A percentile compares a stretch with the other conserved stretches of the same genome.
These are phyloP conservation scores for Lodderomyces orthopsilosis DNA, from an alignment of 1,139 yeast species.

Conservation along the genomic window DNA sequence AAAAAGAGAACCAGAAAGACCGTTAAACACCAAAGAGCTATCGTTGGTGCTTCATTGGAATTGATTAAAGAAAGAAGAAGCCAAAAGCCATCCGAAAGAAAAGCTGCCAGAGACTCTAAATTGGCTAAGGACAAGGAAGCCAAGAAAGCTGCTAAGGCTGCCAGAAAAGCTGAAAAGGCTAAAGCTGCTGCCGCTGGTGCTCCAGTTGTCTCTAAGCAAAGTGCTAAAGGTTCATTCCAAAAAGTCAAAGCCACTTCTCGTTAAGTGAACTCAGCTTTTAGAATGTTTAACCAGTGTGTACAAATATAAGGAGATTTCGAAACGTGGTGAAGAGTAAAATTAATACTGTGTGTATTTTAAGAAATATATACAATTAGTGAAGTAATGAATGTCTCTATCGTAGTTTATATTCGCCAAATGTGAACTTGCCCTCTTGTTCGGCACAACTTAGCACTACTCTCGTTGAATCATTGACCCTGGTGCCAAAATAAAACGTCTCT, in stretches of 20 bases:
- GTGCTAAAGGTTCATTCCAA: slow-evolving; percentile 93
- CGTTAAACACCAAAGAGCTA: slow-evolving; percentile 98
- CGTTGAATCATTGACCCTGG: slow-evolving; percentile 14
- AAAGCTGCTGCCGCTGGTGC: slow-evolving; percentile 73
- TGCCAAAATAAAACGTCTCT: slow-evolving; percentile 44
- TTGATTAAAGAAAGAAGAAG: slow-evolving; percentile 97
- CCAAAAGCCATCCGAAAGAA: slow-evolving; percentile 95
- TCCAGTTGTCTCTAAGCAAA: slow-evolving; percentile 71
- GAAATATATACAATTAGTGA: slow-evolving; percentile 2
- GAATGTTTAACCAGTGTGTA: too few species aligned
- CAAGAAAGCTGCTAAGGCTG: slow-evolving; percentile 90
- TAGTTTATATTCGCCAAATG: slow-evolving; percentile 35
- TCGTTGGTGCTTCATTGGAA: slow-evolving; percentile 98
- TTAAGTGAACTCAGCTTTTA: slow-evolving; percentile 40
- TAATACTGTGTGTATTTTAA: neutral
- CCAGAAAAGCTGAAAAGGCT: slow-evolving; percentile 94
- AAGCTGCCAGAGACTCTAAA: slow-evolving; percentile 94
- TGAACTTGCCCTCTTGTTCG: slow-evolving; percentile 22
- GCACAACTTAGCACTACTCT: slow-evolving; percentile 29
- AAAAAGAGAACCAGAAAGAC: slow-evolving; percentile 98
- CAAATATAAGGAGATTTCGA: neutral
- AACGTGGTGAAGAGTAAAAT: neutral
- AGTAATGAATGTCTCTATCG: slow-evolving; percentile 1
- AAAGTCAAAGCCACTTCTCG: slow-evolving; percentile 96
- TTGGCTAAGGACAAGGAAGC: slow-evolving; percentile 90